A percentile compares a stretch with the other conserved stretches of the same genome.
Conservation (phyloP, 805 yeast species). For the Yarrowia porcina region DNA sequence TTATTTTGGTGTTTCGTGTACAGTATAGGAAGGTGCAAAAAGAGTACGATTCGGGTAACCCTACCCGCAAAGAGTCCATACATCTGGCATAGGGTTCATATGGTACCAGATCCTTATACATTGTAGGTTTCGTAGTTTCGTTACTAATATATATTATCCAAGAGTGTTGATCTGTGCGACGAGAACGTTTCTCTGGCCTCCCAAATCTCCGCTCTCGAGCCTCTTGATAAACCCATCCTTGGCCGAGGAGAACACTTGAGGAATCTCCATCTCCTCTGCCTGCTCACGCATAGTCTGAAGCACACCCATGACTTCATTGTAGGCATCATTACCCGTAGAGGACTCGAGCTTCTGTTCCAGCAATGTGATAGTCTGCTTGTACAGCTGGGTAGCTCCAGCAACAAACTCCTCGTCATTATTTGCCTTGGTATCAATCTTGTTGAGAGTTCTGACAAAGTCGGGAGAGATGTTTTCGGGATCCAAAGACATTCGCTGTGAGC, state of each 20-base stretch:
- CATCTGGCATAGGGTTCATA: too few species aligned
- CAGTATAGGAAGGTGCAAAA: too few species aligned
- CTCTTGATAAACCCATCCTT: not conserved
- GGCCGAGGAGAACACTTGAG: not conserved
- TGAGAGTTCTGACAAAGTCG: slow-evolving; percentile 10
- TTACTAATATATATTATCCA: not conserved
- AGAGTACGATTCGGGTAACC: too few species aligned
- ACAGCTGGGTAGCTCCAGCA: not conserved
- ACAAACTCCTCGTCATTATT: not conserved
- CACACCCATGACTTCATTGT: slow-evolving; percentile 11
- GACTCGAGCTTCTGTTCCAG: not conserved
- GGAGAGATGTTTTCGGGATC: slow-evolving; percentile 20
- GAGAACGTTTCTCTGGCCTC: slow-evolving; percentile 14
- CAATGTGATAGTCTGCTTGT: not conserved
- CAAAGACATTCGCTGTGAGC: not conserved
- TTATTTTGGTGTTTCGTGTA: not conserved
- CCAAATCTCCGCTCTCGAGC: slow-evolving; percentile 12
- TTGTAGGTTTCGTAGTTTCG: too few species aligned
- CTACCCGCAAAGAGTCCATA: too few species aligned
- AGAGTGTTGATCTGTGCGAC: not conserved
- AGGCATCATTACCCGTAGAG: not conserved
- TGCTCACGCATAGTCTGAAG: slow-evolving; percentile 9
- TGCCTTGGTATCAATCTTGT: slow-evolving; percentile 23
- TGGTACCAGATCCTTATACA: too few species aligned
- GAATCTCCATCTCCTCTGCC: slow-evolving; percentile 5